Evolutionary conservation across 306 rosid genomes (phyloP), one percentile per base, ranked within the genome.

Genomic region (Datisca glomerata): DNA sequence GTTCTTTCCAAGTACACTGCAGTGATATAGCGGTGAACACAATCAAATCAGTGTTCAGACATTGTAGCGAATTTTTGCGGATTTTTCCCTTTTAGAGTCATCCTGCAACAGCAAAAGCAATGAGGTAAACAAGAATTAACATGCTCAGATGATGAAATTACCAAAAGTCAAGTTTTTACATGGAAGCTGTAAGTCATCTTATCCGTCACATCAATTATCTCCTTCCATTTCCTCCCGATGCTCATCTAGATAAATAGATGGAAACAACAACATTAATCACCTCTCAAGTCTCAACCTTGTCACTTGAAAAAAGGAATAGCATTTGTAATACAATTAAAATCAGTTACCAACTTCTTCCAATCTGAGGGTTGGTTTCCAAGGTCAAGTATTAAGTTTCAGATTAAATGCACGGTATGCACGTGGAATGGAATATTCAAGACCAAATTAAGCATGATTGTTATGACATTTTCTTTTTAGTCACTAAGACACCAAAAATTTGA

Each of bases 171-270:
- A 23, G n/a, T n/a, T 27, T 55, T 68, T 78, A 91, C 98, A 66
- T 91, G 96, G 57, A 73, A 76, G 70, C 63, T 73, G 56, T 80
- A 84, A 21, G 56, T 42, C 51, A 91, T 73, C 74, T 75, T 84
- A 47, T 91, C 98, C 10, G 55, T 64, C 14, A 65, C 62, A 42
- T 84, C 94, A 15, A 78, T 63, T 55, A 91, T 64, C 65, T 91
- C 92, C 92, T 85, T 91, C 98, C 96, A 91, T 73, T 84, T 91
- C 68, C 92, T 75, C 66, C 96, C 98, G 3, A 91, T 85, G 73
- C 85, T 38, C 86, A 75, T 85, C 98, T 91, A 71, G 70, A 78
- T 10, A 43, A 43, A 18, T 49, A 22, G 36, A 40, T 28, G 47
- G 32, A 25, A 48, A 3, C 16, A n/a, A 47, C 14, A 12, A 63